phyloP scores from a whole-genome alignment of 495 filamentous ascomycete genomes.

The Penicillium alfredii region DNA sequence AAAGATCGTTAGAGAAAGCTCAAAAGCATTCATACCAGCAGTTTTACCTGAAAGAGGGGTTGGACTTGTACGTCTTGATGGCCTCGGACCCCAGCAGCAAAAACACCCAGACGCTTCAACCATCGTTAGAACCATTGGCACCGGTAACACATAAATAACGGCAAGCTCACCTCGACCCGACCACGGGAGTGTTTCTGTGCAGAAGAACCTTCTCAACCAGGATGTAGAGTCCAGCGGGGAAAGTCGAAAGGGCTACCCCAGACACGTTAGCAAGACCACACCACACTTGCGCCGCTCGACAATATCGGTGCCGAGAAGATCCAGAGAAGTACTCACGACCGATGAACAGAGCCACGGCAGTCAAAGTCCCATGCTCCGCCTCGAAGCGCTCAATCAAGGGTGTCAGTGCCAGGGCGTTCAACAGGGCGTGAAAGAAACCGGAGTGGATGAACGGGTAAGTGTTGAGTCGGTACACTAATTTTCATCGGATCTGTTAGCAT shows the following conservation, averaged over 20 bases:
- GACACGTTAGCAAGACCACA: too few species aligned
- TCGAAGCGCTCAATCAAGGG: constrained; percentile 91
- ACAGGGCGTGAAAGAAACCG: constrained; percentile 67
- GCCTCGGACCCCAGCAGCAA: constrained; percentile 77
- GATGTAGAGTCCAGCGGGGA: constrained; percentile 69
- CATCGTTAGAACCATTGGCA: too few species aligned
- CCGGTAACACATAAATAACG: too few species aligned
- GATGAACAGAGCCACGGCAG: constrained; percentile 73
- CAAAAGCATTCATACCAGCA: not conserved
- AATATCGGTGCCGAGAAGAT: not conserved
- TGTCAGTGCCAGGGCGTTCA: constrained; percentile 74
- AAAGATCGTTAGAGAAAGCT: constrained; percentile 5
- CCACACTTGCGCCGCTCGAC: too few species aligned
- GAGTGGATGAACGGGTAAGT: constrained; percentile 86
- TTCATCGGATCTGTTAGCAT: too few species aligned
- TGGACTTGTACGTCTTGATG: constrained; percentile 67
- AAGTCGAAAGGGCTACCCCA: constrained; percentile 65
- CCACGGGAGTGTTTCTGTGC: constrained; percentile 57
- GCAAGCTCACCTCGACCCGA: constrained; percentile 76
- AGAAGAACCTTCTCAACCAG: constrained; percentile 63
- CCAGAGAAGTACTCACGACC: constrained; percentile 65
- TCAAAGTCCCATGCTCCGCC: constrained; percentile 86
- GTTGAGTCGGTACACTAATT: constrained; percentile 85
- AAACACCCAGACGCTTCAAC: constrained; percentile 78
- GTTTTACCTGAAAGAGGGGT: constrained; percentile 63